These are phyloP conservation scores for Lojkania enalia DNA, from an alignment of 2,329 filamentous ascomycete genomes.

Conservation along the genomic window DNA sequence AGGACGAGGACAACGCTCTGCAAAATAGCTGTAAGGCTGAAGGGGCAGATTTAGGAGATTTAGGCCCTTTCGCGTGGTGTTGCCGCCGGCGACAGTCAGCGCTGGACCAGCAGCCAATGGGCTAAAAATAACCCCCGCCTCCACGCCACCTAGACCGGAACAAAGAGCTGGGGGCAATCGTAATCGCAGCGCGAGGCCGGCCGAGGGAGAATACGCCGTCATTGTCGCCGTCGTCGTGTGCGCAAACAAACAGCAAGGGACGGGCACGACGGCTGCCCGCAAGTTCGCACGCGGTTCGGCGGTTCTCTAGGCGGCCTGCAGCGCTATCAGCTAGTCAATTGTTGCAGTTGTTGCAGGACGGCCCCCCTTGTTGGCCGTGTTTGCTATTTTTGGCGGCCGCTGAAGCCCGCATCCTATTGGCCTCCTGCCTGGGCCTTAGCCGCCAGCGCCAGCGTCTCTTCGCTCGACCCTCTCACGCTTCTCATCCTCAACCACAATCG, in stretches of 20 bases:
- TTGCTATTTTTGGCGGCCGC: background rate
- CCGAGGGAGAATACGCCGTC: too few species aligned
- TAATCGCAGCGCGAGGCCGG: too few species aligned
- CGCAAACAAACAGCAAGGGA: too few species aligned
- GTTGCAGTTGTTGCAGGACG: background rate
- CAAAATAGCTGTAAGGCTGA: too few species aligned
- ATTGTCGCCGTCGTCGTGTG: too few species aligned
- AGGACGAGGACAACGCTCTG: too few species aligned
- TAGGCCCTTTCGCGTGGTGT: slow-evolving; percentile 7
- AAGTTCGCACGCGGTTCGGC: too few species aligned
- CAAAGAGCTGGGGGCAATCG: too few species aligned
- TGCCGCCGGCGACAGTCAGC: slow-evolving; percentile 3
- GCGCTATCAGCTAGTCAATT: background rate
- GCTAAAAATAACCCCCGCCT: slow-evolving; percentile 4
- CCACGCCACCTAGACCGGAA: too few species aligned
- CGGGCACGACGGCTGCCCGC: too few species aligned
- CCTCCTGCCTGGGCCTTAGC: background rate
- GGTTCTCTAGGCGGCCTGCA: too few species aligned
- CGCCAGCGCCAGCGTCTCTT: background rate
- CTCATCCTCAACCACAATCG: slow-evolving; percentile 17
- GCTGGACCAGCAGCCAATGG: background rate
- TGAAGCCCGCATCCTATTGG: background rate
- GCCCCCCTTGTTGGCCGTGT: background rate
- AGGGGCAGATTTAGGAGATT: too few species aligned
- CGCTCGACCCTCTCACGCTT: background rate